These are phyloP conservation scores for Ligustrum vulgare DNA, from an alignment of 257 asterid genomes.

Conservation along the genomic window DNA sequence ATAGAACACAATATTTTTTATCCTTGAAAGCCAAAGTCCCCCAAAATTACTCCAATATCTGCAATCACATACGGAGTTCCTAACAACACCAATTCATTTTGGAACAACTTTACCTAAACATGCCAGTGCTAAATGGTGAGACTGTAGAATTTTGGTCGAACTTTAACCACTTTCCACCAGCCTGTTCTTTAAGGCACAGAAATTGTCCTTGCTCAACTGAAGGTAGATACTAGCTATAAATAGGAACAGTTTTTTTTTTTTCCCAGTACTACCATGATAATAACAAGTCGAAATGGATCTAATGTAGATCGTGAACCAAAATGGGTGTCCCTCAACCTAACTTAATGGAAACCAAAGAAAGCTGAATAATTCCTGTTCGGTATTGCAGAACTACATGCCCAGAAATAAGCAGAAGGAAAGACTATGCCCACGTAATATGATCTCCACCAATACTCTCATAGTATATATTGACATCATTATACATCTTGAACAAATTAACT, in stretches of 20 bases:
- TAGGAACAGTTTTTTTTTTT: not conserved
- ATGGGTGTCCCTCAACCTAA: slow-evolving; percentile 1
- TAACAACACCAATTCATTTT: not conserved
- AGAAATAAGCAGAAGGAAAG: not conserved
- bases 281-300: not conserved
- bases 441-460: not conserved
- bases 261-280: not conserved
- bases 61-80: slow-evolving; percentile 11
- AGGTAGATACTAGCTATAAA: not conserved
- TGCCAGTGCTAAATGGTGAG: not conserved
- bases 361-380: not conserved
- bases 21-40: slow-evolving; percentile 12
- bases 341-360: not conserved
- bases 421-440: not conserved
- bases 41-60: not conserved
- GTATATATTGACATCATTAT: not conserved
- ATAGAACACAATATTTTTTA: not conserved
- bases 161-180: not conserved
- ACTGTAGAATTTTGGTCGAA: not conserved
- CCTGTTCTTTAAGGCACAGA: slow-evolving; percentile 4
- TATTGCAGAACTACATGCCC: not conserved
- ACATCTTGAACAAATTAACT: not conserved
- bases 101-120: not conserved
- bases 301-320: not conserved
- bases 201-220: not conserved